Conservation (phyloP, 176 grass and related monocot species). For the Tuctoria greenei region DNA sequence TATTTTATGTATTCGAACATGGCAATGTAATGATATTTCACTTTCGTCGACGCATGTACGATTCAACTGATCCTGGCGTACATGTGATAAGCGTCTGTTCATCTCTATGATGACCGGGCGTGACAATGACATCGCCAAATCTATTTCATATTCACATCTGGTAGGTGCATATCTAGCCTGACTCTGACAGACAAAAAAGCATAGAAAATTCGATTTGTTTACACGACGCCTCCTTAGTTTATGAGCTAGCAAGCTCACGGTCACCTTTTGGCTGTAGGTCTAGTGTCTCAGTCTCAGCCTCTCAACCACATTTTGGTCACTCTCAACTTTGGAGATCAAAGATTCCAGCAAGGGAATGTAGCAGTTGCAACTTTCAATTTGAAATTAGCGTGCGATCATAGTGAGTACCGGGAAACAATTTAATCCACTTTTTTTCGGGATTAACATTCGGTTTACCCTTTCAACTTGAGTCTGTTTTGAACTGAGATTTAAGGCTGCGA, state of each 20-base stretch:
- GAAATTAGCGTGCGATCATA: neutral
- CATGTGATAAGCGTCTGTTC: too few relatives aligned
- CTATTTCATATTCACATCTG: neutral
- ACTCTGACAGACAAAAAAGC: neutral
- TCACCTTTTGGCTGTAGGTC: neutral
- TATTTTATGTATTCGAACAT: too few relatives aligned
- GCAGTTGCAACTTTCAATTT: neutral
- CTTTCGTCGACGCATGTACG: too few relatives aligned
- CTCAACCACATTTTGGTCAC: neutral
- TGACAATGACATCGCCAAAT: neutral
- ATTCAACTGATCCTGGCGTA: too few relatives aligned
- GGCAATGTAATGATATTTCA: too few relatives aligned
- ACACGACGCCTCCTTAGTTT: neutral
- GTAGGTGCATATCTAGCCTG: conserved; percentile 4
- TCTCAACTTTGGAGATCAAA: neutral
- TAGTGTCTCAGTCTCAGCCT: neutral
- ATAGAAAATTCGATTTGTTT: neutral
- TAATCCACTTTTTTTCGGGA: neutral
- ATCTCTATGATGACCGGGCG: too few relatives aligned
- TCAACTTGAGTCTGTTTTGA: neutral
- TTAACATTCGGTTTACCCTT: neutral
- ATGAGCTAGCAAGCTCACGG: neutral
- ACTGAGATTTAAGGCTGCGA: neutral
- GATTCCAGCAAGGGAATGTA: neutral
- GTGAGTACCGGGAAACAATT: neutral